Evolutionary conservation across 2,329 filamentous ascomycete genomes (phyloP).

Genomic region (Cladosporium oxysporum): DNA sequence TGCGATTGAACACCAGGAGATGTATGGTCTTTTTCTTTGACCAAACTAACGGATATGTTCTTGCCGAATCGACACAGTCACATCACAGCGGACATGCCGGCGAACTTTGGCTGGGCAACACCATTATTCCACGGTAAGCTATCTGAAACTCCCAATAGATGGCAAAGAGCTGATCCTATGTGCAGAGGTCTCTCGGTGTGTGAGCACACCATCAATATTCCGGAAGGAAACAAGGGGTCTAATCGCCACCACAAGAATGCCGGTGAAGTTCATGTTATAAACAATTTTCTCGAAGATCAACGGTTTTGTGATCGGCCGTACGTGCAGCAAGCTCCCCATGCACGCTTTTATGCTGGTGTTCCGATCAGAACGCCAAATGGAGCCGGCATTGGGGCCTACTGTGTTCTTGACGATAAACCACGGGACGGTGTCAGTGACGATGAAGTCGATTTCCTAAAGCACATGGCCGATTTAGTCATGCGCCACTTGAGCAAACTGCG

Average conservation of each 20-base stretch:
- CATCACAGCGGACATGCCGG: constrained; percentile 33
- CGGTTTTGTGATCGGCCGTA: constrained; percentile 34
- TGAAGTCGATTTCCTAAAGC: constrained; percentile 58
- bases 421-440: constrained; percentile 53
- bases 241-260: constrained; percentile 21
- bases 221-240: constrained; percentile 25
- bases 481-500: constrained; percentile 61
- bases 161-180: not conserved
- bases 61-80: constrained; percentile 55
- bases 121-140: constrained; percentile 29
- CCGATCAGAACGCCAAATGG: constrained; percentile 61
- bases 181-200: constrained; percentile 31
- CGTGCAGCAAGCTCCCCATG: constrained; percentile 32
- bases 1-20: constrained; percentile 51
- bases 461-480: constrained; percentile 60
- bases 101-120: constrained; percentile 34
- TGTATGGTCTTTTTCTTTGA: constrained; percentile 58
- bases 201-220: constrained; percentile 34
- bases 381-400: constrained; percentile 62
- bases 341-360: constrained; percentile 59
- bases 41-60: constrained; percentile 50
- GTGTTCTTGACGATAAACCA: constrained; percentile 59
- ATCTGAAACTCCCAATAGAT: not conserved
- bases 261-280: constrained; percentile 30
- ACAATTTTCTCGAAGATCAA: constrained; percentile 31